Percentiles rank a stretch among this genome's conserved stretches.
phyloP scores from a whole-genome alignment of 83 land plant species.

The Picea engelmannii region DNA sequence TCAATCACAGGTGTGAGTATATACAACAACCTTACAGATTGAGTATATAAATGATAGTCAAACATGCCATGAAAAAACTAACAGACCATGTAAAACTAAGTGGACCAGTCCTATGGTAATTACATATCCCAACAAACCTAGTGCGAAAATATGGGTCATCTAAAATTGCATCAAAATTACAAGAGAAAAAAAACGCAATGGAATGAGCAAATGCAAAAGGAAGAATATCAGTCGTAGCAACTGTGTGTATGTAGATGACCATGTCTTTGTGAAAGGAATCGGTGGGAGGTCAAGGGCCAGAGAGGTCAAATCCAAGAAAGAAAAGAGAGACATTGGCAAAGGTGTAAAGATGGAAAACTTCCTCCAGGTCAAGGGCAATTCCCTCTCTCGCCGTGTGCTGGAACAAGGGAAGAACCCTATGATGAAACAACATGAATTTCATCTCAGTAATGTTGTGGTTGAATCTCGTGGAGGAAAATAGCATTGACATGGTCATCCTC shows the following conservation, averaged over 20 bases:
- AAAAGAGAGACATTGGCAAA: not conserved
- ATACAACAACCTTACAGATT: conserved; percentile 10
- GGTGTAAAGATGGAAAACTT: not conserved
- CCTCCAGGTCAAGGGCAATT: not conserved
- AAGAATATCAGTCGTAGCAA: no score
- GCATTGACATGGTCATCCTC: not conserved
- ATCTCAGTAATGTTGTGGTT: no score
- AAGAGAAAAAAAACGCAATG: no score
- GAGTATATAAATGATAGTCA: conserved; percentile 16
- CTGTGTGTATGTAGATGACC: no score
- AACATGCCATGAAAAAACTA: conserved; percentile 26
- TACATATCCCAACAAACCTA: conserved; percentile 33
- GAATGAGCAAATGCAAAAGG: no score
- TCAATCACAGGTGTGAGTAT: conserved; percentile 49
- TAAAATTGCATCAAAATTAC: not conserved
- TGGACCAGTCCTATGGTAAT: conserved; percentile 13
- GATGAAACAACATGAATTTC: not conserved
- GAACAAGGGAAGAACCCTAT: not conserved
- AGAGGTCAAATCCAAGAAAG: not conserved
- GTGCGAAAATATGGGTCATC: conserved; percentile 33
- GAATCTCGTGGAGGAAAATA: not conserved
- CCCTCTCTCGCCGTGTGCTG: not conserved
- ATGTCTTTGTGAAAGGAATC: not conserved
- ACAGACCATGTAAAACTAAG: conserved; percentile 29
- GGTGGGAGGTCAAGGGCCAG: not conserved